phyloP scores from a whole-genome alignment of 768 basidiomycete genomes.

The Lentinula sp. region DNA sequence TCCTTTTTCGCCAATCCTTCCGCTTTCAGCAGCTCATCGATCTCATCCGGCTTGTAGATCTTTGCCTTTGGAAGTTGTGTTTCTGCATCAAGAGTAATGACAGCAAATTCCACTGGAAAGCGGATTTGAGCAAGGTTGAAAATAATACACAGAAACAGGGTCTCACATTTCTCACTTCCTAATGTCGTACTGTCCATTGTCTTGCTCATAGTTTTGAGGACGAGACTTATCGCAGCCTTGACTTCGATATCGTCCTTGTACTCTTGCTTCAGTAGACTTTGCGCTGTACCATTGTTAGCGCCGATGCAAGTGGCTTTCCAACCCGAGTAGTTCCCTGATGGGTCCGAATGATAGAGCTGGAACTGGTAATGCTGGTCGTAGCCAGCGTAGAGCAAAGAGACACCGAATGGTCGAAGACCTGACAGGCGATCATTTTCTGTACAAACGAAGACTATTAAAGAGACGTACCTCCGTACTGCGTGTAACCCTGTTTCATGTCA shows the following conservation, averaged over 20 bases:
- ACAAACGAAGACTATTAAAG: not conserved
- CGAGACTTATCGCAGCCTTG: slow-evolving; percentile 89
- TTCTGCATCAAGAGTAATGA: slow-evolving; percentile 75
- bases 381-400: slow-evolving; percentile 93
- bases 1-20: slow-evolving; percentile 86
- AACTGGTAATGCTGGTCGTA: slow-evolving; percentile 94
- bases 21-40: slow-evolving; percentile 73
- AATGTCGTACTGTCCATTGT: slow-evolving; percentile 99
- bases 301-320: slow-evolving; percentile 99
- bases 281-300: slow-evolving; percentile 96
- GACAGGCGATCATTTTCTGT: not conserved
- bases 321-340: slow-evolving; percentile 96
- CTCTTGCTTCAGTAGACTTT: slow-evolving; percentile 94
- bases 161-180: slow-evolving; percentile 91
- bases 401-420: slow-evolving; percentile 98
- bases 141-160: slow-evolving; percentile 5
- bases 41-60: slow-evolving; percentile 86
- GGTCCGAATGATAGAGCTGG: slow-evolving; percentile 98
- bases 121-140: not conserved
- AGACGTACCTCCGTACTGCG: slow-evolving; percentile 83
- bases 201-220: slow-evolving; percentile 95
- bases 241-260: slow-evolving; percentile 93
- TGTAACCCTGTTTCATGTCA: slow-evolving; percentile 98
- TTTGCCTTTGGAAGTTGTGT: slow-evolving; percentile 81
- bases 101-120: slow-evolving; percentile 87